phyloP scores from a whole-genome alignment of 2,329 filamentous ascomycete genomes.

The Ramichloridium luteum region DNA sequence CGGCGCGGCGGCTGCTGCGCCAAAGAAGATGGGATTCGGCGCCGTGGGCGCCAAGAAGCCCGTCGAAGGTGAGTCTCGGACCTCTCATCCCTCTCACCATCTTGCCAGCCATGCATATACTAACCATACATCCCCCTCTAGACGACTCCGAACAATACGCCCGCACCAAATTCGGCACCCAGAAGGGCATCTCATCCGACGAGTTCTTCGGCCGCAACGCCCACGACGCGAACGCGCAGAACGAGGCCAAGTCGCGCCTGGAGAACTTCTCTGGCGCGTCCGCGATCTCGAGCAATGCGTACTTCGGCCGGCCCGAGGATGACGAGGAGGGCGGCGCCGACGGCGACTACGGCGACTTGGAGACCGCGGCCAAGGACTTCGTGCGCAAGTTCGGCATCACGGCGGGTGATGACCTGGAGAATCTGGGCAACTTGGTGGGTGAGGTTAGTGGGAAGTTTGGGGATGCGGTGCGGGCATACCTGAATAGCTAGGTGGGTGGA shows the following conservation, averaged over 20 bases:
- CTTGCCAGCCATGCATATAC: neutral
- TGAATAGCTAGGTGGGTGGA: conserved; percentile 20
- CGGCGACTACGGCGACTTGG: conserved; percentile 68
- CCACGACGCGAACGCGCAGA: conserved; percentile 67
- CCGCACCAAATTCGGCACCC: conserved; percentile 73
- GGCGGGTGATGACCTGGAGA: conserved; percentile 89
- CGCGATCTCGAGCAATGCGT: conserved; percentile 89
- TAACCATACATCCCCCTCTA: conserved; percentile 15
- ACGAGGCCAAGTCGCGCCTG: conserved; percentile 76
- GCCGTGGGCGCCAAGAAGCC: conserved; percentile 49
- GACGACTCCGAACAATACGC: conserved; percentile 73
- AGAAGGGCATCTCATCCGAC: conserved; percentile 95
- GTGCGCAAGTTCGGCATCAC: conserved; percentile 91
- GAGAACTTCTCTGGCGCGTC: conserved; percentile 88
- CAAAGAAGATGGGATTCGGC: conserved; percentile 68
- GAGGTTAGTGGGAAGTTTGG: conserved; percentile 78
- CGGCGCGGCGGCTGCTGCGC: conserved; percentile 37
- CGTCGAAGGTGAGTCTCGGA: conserved; percentile 45
- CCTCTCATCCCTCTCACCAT: conserved; percentile 2
- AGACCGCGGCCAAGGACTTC: conserved; percentile 91
- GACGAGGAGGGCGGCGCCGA: conserved; percentile 50
- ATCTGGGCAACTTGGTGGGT: conserved; percentile 68
- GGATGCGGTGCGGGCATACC: conserved; percentile 38
- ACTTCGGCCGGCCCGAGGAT: conserved; percentile 81
- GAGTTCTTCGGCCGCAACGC: conserved; percentile 92